These are phyloP conservation scores for Elongisporangium undulatum DNA, from an alignment of 352 stramenopile species.

Conservation along the genomic window DNA sequence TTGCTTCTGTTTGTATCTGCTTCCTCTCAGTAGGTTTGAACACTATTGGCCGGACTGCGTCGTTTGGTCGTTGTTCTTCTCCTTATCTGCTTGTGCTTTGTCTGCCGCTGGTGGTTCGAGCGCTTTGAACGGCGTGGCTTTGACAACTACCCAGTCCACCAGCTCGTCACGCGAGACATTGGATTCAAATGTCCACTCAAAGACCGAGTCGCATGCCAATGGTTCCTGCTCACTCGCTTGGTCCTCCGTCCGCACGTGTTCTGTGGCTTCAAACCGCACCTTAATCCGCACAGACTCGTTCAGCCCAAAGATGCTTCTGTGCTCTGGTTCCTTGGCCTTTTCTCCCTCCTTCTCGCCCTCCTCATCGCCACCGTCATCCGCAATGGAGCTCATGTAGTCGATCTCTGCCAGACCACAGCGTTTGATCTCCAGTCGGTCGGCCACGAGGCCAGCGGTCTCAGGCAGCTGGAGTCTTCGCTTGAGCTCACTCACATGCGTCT, in stretches of 20 bases:
- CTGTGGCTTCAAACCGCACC: conserved; percentile 28
- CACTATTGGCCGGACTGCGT: not conserved
- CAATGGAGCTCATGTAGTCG: conserved; percentile 29
- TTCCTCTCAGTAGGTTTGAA: too few relatives aligned
- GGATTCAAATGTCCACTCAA: conserved; percentile 42
- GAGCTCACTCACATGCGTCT: conserved; percentile 12
- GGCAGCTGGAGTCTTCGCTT: conserved; percentile 14
- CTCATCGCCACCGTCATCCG: conserved; percentile 7
- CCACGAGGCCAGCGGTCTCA: conserved; percentile 10
- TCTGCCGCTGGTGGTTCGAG: not conserved
- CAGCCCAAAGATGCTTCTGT: conserved; percentile 30
- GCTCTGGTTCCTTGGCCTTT: conserved; percentile 13
- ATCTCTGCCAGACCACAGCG: conserved; percentile 19
- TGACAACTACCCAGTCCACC: conserved; percentile 34
- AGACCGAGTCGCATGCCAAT: conserved; percentile 19
- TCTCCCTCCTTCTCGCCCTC: conserved; percentile 16
- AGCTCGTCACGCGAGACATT: conserved; percentile 29
- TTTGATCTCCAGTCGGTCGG: conserved; percentile 25
- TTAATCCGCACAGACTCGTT: conserved; percentile 34
- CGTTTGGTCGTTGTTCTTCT: not conserved
- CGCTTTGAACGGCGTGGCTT: conserved; percentile 21
- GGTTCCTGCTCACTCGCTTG: conserved; percentile 5
- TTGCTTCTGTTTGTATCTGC: too few relatives aligned
- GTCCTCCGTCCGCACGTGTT: conserved; percentile 12
- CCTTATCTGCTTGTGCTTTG: not conserved